Evolutionary conservation across 176 grass and related monocot genomes (phyloP), one percentile per base, ranked within the genome.

Genomic region (bread wheat (Triticum aestivum)): DNA sequence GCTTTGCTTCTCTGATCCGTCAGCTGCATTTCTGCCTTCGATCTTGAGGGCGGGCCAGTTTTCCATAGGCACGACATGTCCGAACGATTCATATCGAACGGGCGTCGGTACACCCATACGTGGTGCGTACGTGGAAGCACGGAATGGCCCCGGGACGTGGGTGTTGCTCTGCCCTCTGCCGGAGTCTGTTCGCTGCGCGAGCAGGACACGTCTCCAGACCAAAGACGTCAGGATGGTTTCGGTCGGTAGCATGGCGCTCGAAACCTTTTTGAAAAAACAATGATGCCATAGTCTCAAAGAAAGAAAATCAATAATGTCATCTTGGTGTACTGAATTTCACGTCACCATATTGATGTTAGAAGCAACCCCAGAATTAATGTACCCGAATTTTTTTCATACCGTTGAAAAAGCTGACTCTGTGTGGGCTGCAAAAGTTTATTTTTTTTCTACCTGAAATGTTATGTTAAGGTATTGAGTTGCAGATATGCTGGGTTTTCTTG

Each of bases 41-140:
- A 52, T 52, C 49, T 52, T 52, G 49, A 52, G 4, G 13, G 14
- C 5, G 5, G 49, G 49, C 1, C 14, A 52, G 49, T 15, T 52
- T 5, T 52, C 14, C 2, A 15, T 14, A 1, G 45, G 11, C 45
- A 47, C 5, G 51, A 27, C 61, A 11, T 64, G 61, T 5, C 61
- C 10, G 61, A 65, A 65, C 4, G 62, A 65, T 65, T 32, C 2
- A 66, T 2, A 32, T 32, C 5, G 26, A 32, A 32, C 64, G 13
- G 13, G 17, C 38, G 49, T 29, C 13, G 49, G 38, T 54, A 65
- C 17, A 56, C 35, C 80, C 81, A 41, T 66, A 52, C 56, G 56
- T 89, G 75, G 81, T 65, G 82, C 29, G 29, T 73, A 79, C 39
- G 87, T 84, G 74, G 87, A 38, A 26, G 87, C 74, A 62, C 29